Conservation (phyloP, 257 asterid genomes). For the Cinchona pubescens region DNA sequence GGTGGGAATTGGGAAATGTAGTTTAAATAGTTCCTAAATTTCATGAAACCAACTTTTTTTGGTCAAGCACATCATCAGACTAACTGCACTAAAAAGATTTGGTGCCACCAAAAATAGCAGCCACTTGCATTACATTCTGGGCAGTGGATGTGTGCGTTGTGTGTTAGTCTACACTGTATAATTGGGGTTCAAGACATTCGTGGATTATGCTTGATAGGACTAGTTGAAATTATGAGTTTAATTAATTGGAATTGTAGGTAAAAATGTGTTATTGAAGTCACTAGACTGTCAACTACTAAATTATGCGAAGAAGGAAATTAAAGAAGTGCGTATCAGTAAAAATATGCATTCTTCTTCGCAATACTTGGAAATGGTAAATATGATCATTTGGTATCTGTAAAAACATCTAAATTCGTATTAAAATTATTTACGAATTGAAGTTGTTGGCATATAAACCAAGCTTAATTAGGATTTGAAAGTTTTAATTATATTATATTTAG, state of each 20-base stretch:
- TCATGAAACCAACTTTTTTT: conserved; percentile 15
- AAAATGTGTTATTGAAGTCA: not conserved
- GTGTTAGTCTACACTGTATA: not conserved
- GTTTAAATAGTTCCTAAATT: not conserved
- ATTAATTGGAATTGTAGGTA: conserved; percentile 14
- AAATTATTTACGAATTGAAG: too few relatives aligned
- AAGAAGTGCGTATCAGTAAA: not conserved
- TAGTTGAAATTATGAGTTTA: not conserved
- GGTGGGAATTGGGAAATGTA: not conserved
- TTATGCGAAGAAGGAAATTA: not conserved
- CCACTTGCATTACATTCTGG: not conserved
- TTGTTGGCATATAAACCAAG: too few relatives aligned
- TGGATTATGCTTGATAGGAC: not conserved
- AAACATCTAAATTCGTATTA: too few relatives aligned
- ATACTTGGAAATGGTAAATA: too few relatives aligned
- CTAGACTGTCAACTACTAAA: not conserved
- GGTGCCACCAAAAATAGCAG: conserved; percentile 7
- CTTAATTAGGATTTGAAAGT: too few relatives aligned
- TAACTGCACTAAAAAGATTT: not conserved
- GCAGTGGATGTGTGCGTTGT: too few relatives aligned
- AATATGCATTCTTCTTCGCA: not conserved
- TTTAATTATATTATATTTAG: too few relatives aligned
- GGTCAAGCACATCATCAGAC: conserved; percentile 9
- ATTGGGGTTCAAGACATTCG: conserved; percentile 5
- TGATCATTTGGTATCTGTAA: too few relatives aligned